Base-by-base conservation (phyloP, 768 basidiomycete species). In the Stropharia rugosoannulata region DNA sequence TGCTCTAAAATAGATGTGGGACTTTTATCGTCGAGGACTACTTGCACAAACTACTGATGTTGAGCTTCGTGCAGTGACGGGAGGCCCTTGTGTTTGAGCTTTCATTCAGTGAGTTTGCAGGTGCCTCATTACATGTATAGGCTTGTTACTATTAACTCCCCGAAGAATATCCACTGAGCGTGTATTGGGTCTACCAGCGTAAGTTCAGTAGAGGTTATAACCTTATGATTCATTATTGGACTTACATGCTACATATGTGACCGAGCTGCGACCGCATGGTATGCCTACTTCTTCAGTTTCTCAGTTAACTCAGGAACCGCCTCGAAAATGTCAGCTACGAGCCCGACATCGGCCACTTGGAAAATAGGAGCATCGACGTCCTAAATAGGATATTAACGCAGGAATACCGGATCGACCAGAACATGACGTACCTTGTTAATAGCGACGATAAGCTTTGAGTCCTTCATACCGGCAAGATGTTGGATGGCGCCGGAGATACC, bases 401-500 rank as follows among this genome's bases (percentile, higher is more conserved):
- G 54, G 51, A 2, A 50, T 42, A 32, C 19, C n/a, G 53, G 39
- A 41, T 44, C 27, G 1, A 44, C 37, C 22, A 15, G 16, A 7
- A 41, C 25, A 44, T 19, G 16, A 54, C 35, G 46, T 2, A 86
- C 95, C 84, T 99, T 99, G 79, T 99, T 99, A 59, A 99, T 82
- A 4, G 97, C 97, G 32, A 97, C 96, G 58, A 99, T 99, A 60
- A 98, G 78, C 76, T 98, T 99, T 10, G 93, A 95, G 66, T 98
- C 97, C 70, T 99, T 99, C 97, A 98, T 99, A 8, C 97, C 97
- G 18, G 97, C 97, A 52, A 98, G 77, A 76, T 99, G 97, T 74
- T 99, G 97, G 64, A 98, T 99, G 12, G 97, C 97, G 15, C 97
- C 97, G 8, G 95, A 97, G 63, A 99, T 98, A 49, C 97, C 97